phyloP scores from a whole-genome alignment of 148 eudicot genomes.

The Rheum nobile region DNA sequence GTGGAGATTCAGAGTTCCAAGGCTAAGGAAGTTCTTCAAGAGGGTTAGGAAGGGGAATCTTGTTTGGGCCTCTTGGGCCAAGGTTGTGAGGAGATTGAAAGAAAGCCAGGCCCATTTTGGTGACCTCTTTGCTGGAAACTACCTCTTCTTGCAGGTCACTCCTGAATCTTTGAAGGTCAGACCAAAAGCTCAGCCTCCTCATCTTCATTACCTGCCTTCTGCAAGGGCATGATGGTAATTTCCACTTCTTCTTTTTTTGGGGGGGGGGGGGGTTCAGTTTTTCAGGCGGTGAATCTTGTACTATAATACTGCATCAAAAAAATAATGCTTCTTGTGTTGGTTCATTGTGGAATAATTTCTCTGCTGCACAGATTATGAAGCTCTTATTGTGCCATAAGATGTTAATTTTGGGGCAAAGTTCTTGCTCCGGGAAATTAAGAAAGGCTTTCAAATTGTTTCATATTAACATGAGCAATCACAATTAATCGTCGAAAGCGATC shows the following conservation, averaged over 20 bases:
- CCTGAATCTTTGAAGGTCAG: constrained; percentile 35
- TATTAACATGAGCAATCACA: too few species aligned
- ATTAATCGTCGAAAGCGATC: too few species aligned
- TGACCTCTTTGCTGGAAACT: constrained; percentile 78
- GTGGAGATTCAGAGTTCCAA: constrained; percentile 39
- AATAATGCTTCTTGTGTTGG: not conserved
- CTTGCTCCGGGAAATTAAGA: not conserved
- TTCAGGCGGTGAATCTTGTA: not conserved
- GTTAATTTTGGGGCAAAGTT: not conserved
- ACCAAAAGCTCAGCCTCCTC: not conserved
- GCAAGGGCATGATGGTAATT: not conserved
- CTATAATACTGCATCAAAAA: not conserved
- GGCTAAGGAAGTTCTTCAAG: constrained; percentile 41
- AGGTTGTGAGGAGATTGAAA: constrained; percentile 48
- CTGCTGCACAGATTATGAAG: not conserved
- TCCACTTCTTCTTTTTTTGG: not conserved
- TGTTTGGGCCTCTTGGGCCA: constrained; percentile 27
- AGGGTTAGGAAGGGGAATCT: constrained; percentile 20
- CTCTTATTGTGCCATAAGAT: not conserved
- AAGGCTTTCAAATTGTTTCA: too few species aligned
- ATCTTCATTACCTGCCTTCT: not conserved
- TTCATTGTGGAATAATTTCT: not conserved
- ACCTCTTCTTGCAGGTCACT: constrained; percentile 68
- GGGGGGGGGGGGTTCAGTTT: not conserved
- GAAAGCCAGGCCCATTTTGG: constrained; percentile 73